A percentile compares a stretch with the other conserved stretches of the same genome.
phyloP scores from a whole-genome alignment of 345 rosid species.

The Nasturtium officinale region DNA sequence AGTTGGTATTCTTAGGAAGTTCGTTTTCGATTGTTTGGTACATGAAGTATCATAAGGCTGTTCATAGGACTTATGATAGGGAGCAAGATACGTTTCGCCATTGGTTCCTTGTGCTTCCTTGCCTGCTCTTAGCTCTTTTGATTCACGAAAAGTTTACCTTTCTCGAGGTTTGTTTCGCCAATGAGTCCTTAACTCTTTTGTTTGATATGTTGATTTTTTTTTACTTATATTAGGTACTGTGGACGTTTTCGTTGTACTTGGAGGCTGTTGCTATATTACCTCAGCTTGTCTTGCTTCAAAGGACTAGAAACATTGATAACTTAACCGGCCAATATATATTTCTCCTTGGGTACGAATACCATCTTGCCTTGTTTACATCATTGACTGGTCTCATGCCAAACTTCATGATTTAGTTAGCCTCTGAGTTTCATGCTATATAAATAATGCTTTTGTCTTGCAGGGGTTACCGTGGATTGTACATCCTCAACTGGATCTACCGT shows the following conservation, averaged over 20 bases:
- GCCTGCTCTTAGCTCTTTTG: constrained; percentile 66
- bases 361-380: neutral
- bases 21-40: constrained; percentile 86
- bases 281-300: constrained; percentile 77
- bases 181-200: neutral
- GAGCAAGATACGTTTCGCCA: constrained; percentile 78
- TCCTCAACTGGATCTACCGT: constrained; percentile 78
- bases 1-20: constrained; percentile 79
- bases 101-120: constrained; percentile 63
- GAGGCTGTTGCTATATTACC: constrained; percentile 89
- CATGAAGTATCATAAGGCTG: constrained; percentile 71
- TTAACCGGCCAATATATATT: constrained; percentile 77
- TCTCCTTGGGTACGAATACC: constrained; percentile 65
- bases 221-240: constrained; percentile 55
- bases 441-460: constrained; percentile 44
- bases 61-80: constrained; percentile 71
- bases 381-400: neutral
- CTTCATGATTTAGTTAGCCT: neutral
- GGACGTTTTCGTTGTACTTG: constrained; percentile 76
- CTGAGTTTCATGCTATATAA: neutral
- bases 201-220: neutral
- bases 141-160: constrained; percentile 69
- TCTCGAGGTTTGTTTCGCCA: constrained; percentile 55
- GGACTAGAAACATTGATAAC: constrained; percentile 82
- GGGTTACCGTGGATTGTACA: constrained; percentile 70